Base-by-base conservation (phyloP, 2,329 filamentous ascomycete genomes). In the Fusarium metavorans region DNA sequence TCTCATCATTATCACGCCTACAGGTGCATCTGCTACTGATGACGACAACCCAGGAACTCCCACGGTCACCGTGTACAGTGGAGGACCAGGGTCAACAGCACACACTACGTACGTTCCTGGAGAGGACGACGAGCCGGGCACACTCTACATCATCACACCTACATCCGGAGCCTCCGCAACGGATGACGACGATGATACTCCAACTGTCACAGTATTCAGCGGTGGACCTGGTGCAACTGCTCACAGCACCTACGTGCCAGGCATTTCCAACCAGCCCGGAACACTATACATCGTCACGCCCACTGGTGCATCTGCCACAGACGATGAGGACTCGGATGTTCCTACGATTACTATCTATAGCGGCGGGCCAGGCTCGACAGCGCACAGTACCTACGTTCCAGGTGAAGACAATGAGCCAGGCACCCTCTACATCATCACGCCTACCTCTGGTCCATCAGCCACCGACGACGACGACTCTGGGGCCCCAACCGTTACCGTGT, bases 251-350 rank as follows among this genome's bases (percentile, higher is more conserved):
- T 71, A 71, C 6, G 48, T 57, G 2, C 67, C 68, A 10, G 43
- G 67, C 3, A 48, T 48, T 9, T 59, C 66, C 3, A 60, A 54
- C 4, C 66, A 67, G 30, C 50, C 57, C 2, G 67, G 69, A 1
- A 71, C 57, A 3, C 8, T 71, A 3, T 56, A 71, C 4, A 72
- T 72, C 2, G 58, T 68, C 16, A 60, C 57, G 1, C 66, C 68
- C 1, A 57, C 60, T 1, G 16, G 34, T 30, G 45, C 8, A 5
- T 11, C 25, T 20, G 48, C 25, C 48, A 52, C 48, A 27, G 48
- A 30, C 1, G 61, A 35, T 18, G 16, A 18, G 3, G 63, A 20
- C 4, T 25, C 18, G 1, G 25, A 35, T 11, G 45, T 2, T 27
- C 48, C 48, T n/a, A 30, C 25, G 2, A 16, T 30, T 13, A 52